Evolutionary conservation across 1,284 basidiomycete species (phyloP), one percentile per base, ranked within the genome.

Genomic region (Ceratorhiza oryzae-sativae): DNA sequence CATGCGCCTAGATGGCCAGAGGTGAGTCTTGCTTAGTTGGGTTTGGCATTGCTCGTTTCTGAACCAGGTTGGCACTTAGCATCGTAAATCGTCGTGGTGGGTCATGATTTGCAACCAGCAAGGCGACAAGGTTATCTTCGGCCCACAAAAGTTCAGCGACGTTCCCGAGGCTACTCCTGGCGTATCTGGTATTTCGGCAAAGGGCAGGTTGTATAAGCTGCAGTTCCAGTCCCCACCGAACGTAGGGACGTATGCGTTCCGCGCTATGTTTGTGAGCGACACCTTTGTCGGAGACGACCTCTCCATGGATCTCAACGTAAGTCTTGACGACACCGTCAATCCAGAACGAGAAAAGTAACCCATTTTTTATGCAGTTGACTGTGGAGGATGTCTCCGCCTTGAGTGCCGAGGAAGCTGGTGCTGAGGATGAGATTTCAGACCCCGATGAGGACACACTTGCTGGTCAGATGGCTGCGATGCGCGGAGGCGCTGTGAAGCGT

Each of bases 381-480:
- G 90, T 97, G 53, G 92, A 95, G 72, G 89, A 93, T 39, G 82
- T 86, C 8, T 84, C 88, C 13, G 83, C 83, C 4, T 82, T 90
- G 13, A 84, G 81, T 9, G 82, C 81, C 0, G 88, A 90, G 10
- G 90, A 90, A 71, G 84, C 85, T 72, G 86, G 82, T 23, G 84
- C 81, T 15, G 95, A 96, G 60, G 95, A 97, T 78, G 94, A 96
- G 72, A 98, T 98, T 74, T 97, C 94, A 0, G 95, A 97, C 70
- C 95, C 95, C 0, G 96, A 98, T 59, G 96, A 98, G 81, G 96
- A 97, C 80, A 87, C 90, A 27, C 83, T 99, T 56, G 97, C 96
- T 2, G 97, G 97, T 2, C 97, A 99, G 84, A 98, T 99, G 95
- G 96, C 97, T 1, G 87, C 91, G 61, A 97, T 99, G 94, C 90